A percentile compares a stretch with the other conserved stretches of the same genome.
Evolutionary conservation across 2,329 filamentous ascomycete genomes (phyloP).

Genomic region (Botrytis medusae): DNA sequence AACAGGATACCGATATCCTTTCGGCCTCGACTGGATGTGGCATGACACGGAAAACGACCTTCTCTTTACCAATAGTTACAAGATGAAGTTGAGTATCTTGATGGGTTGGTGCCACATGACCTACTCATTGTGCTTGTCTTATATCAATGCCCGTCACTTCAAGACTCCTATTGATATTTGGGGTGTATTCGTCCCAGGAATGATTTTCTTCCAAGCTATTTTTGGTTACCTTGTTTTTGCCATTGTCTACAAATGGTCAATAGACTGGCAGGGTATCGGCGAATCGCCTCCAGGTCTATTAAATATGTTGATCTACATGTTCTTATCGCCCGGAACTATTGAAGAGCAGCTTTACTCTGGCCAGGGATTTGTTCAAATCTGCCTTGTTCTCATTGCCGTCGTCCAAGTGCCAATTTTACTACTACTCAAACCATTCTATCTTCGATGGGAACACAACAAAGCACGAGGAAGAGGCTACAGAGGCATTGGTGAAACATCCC

Average conservation of each 20-base stretch:
- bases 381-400: conserved; percentile 79
- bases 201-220: conserved; percentile 99
- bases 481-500: conserved; percentile 84
- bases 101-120: conserved; percentile 99
- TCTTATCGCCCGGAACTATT: conserved; percentile 76
- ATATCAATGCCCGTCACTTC: conserved; percentile 92
- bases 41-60: conserved; percentile 94
- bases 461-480: conserved; percentile 87
- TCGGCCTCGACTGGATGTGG: conserved; percentile 95
- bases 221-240: conserved; percentile 94
- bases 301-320: conserved; percentile 99
- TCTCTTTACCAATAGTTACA: conserved; percentile 96
- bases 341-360: conserved; percentile 75
- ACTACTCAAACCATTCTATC: conserved; percentile 93
- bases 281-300: conserved; percentile 79
- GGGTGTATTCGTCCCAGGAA: conserved; percentile 95
- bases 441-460: conserved; percentile 89
- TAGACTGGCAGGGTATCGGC: conserved; percentile 73
- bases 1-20: conserved; percentile 79
- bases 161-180: conserved; percentile 93
- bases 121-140: conserved; percentile 90
- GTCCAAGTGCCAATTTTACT: conserved; percentile 86
- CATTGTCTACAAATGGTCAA: conserved; percentile 95
- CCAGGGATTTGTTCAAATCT: conserved; percentile 72
- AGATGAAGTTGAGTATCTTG: conserved; percentile 99